Evolutionary conservation across 2,329 filamentous ascomycete species (phyloP).

Genomic region (Aspergillus ochraceoroseus): DNA sequence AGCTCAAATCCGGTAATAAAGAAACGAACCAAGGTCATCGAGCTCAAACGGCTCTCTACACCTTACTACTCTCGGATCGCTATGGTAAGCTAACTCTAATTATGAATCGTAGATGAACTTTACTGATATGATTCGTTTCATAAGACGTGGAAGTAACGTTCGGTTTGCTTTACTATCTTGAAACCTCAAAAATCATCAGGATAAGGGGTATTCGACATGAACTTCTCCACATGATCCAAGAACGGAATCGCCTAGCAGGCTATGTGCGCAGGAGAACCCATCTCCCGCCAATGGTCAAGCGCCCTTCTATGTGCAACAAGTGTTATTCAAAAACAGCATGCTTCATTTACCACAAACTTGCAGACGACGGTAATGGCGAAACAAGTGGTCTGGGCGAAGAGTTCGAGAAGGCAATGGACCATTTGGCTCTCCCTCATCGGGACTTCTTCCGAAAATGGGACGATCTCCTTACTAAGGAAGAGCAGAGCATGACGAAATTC

Average conservation of each 20-base stretch:
- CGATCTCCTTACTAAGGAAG: conserved; percentile 84
- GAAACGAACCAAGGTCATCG: conserved; percentile 74
- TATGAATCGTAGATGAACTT: not conserved
- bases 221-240: conserved; percentile 92
- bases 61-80: conserved; percentile 82
- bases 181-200: conserved; percentile 77
- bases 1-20: conserved; percentile 88
- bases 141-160: conserved; percentile 80
- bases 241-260: conserved; percentile 82
- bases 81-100: conserved; percentile 53
- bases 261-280: conserved; percentile 77
- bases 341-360: conserved; percentile 88
- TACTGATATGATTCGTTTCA: not conserved
- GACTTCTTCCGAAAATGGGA: conserved; percentile 96
- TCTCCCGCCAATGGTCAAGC: conserved; percentile 80
- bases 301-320: conserved; percentile 71
- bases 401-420: conserved; percentile 74
- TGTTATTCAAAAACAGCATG: conserved; percentile 91
- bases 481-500: conserved; percentile 81
- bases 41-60: conserved; percentile 92
- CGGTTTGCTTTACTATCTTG: conserved; percentile 91
- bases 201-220: conserved; percentile 83
- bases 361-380: conserved; percentile 76
- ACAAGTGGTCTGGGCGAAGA: conserved; percentile 74
- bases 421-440: conserved; percentile 68